Evolutionary conservation across 2,329 filamentous ascomycete genomes (phyloP).

Genomic region (Ophiocordyceps robertsii): DNA sequence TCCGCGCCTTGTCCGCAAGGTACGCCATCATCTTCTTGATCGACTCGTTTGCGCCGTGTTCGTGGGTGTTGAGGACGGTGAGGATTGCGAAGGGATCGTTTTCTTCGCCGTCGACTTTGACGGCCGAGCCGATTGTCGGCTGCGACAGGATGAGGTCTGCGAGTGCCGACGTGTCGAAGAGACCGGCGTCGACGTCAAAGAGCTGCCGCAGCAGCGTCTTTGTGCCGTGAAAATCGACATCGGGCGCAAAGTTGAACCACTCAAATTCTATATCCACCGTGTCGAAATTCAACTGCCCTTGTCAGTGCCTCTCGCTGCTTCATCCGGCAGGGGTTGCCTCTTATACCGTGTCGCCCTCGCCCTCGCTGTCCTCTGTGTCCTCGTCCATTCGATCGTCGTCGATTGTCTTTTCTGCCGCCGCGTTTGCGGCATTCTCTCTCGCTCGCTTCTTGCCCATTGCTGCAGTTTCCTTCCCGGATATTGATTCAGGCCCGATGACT

Average conservation of each 20-base stretch:
- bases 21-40: slow-evolving; percentile 62
- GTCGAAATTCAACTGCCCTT: slow-evolving; percentile 59
- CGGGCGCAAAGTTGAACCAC: slow-evolving; percentile 89
- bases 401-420: slow-evolving; percentile 17
- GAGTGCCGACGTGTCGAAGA: slow-evolving; percentile 79
- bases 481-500: no score
- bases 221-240: slow-evolving; percentile 87
- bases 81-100: slow-evolving; percentile 87
- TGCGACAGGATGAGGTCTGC: slow-evolving; percentile 80
- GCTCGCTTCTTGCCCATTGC: slow-evolving; percentile 37
- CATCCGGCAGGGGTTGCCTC: background rate
- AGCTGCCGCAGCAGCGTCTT: slow-evolving; percentile 85
- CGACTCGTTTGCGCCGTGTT: slow-evolving; percentile 62
- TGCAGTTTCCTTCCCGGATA: background rate
- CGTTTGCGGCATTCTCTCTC: slow-evolving; percentile 32
- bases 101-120: slow-evolving; percentile 93
- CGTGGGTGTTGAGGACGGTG: slow-evolving; percentile 70
- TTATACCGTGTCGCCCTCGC: slow-evolving; percentile 26
- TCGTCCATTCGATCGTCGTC: slow-evolving; percentile 36
- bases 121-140: slow-evolving; percentile 77
- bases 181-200: slow-evolving; percentile 72
- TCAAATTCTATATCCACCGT: slow-evolving; percentile 95
- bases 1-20: slow-evolving; percentile 42
- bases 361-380: slow-evolving; percentile 31
- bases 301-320: background rate